Conservation (phyloP, 305 asterid genomes). For the Fraxinus velutina region DNA sequence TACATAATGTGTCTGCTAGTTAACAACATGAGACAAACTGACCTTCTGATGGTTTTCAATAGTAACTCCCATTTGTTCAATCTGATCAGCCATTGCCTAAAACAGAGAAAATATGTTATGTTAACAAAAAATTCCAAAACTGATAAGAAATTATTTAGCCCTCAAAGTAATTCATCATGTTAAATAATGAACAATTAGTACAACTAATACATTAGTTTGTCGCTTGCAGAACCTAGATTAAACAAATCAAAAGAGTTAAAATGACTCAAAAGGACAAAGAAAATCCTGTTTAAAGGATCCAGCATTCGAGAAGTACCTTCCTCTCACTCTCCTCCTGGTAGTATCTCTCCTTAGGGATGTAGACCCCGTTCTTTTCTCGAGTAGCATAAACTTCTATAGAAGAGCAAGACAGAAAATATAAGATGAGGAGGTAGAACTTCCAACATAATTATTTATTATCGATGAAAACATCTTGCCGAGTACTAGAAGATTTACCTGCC, state of each 20-base stretch:
- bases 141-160: not conserved
- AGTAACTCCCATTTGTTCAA: constrained; percentile 66
- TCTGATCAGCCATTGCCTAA: constrained; percentile 81
- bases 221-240: not conserved
- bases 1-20: not conserved
- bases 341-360: constrained; percentile 75
- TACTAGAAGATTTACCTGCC: constrained; percentile 42
- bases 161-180: not conserved
- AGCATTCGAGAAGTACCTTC: constrained; percentile 43
- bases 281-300: not conserved
- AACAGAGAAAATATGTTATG: constrained; percentile 1
- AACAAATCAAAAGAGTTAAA: not conserved
- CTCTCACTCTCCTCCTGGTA: constrained; percentile 72
- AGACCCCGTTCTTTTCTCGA: constrained; percentile 75
- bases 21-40: constrained; percentile 11
- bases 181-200: not conserved
- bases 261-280: not conserved
- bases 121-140: not conserved
- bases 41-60: constrained; percentile 68
- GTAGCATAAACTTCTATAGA: constrained; percentile 72
- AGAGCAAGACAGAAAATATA: not conserved
- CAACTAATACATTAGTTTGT: not conserved
- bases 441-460: constrained; percentile 1
- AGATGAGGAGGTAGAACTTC: not conserved
- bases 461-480: not conserved